Evolutionary conservation across 1,139 yeast genomes (phyloP).

Genomic region (Ogataea hybrid): DNA sequence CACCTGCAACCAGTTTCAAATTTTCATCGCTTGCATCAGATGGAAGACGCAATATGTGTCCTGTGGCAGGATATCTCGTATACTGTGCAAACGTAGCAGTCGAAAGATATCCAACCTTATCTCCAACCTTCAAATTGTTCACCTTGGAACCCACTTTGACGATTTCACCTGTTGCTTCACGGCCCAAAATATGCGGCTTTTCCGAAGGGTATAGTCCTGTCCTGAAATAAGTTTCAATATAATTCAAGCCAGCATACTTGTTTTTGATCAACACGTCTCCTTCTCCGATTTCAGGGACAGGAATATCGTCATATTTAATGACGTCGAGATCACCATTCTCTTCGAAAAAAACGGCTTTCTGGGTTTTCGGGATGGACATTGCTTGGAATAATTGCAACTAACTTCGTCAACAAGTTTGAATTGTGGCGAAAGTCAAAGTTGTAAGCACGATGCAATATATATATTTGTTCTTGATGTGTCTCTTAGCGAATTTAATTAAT

Average conservation of each 20-base stretch:
- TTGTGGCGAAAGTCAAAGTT: no score
- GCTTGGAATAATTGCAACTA: no score
- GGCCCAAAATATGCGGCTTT: slow-evolving; percentile 68
- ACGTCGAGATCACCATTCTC: slow-evolving; percentile 58
- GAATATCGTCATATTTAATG: slow-evolving; percentile 47
- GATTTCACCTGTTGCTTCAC: slow-evolving; percentile 79
- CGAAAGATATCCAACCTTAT: slow-evolving; percentile 60
- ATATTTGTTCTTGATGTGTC: no score
- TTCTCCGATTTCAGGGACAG: slow-evolving; percentile 55
- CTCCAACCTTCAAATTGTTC: slow-evolving; percentile 60
- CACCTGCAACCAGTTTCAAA: slow-evolving; percentile 56
- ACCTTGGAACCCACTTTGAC: slow-evolving; percentile 67
- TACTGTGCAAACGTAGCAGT: slow-evolving; percentile 68
- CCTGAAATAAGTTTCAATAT: slow-evolving; percentile 80
- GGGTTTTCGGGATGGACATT: slow-evolving; percentile 49
- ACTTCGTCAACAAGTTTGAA: no score
- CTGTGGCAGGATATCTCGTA: slow-evolving; percentile 44
- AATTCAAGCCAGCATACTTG: slow-evolving; percentile 74
- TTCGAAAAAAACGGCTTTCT: slow-evolving; percentile 56
- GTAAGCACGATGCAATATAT: no score
- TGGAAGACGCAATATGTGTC: slow-evolving; percentile 48
- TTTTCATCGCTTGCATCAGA: slow-evolving; percentile 43
- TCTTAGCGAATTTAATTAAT: neutral
- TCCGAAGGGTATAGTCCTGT: slow-evolving; percentile 64
- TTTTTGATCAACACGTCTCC: slow-evolving; percentile 68